A percentile compares a stretch with the other conserved stretches of the same genome.
phyloP scores from a whole-genome alignment of 2,329 filamentous ascomycete species.

The Dactylellina parvicollis region DNA sequence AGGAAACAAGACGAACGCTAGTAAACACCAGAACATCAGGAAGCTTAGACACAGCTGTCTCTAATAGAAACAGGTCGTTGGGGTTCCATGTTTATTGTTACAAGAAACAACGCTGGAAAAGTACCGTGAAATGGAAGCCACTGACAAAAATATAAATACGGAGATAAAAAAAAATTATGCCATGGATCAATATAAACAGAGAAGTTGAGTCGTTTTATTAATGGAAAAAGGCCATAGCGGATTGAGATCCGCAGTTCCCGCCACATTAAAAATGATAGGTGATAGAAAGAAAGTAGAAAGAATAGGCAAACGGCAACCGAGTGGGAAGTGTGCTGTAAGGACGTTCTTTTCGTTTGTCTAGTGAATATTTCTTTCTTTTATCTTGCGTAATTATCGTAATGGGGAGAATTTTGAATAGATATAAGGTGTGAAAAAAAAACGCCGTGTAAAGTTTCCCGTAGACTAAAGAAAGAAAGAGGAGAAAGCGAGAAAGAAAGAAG shows the following conservation, averaged over 20 bases:
- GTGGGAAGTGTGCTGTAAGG: neutral
- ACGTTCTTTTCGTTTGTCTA: constrained; percentile 1
- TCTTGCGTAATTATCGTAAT: constrained; percentile 30
- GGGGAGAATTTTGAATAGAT: constrained; percentile 23
- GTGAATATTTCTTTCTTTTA: neutral
- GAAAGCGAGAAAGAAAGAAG: constrained; percentile 15
- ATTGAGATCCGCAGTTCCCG: constrained; percentile 23
- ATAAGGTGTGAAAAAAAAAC: constrained; percentile 32
- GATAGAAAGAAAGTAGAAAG: neutral
- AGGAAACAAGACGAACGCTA: too few relatives aligned
- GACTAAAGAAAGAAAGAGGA: constrained; percentile 18
- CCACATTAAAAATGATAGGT: constrained; percentile 30
- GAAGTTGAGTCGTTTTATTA: constrained; percentile 39
- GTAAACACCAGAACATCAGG: too few relatives aligned
- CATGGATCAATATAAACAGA: constrained; percentile 38
- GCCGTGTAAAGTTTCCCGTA: constrained; percentile 35
- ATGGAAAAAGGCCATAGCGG: constrained; percentile 27
- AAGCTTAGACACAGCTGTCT: too few relatives aligned
- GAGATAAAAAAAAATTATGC: neutral
- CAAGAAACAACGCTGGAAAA: too few relatives aligned
- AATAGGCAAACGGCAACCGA: neutral
- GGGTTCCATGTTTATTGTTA: too few relatives aligned
- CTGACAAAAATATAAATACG: too few relatives aligned
- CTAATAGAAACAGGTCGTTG: too few relatives aligned
- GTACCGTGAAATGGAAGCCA: too few relatives aligned